Percentiles rank a stretch among this genome's conserved stretches.
These are phyloP conservation scores for Rutstroemia sp. DNA, from an alignment of 2,329 filamentous ascomycete species.

Conservation along the genomic window DNA sequence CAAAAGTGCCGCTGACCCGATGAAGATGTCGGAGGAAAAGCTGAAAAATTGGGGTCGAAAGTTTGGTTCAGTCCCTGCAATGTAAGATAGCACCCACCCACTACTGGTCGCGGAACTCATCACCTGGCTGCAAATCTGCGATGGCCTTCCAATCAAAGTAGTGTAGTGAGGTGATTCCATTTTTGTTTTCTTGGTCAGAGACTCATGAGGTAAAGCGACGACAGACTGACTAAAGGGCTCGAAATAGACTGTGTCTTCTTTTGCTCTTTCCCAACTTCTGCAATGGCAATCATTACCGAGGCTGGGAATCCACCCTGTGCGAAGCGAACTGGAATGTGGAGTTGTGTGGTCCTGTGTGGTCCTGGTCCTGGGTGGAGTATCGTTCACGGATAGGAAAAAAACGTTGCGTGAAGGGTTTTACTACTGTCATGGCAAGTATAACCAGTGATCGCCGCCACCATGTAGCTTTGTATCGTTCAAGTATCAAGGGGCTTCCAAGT, in stretches of 20 bases:
- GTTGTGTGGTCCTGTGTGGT: not conserved
- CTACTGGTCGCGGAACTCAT: slow-evolving; percentile 6
- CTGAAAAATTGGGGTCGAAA: not conserved
- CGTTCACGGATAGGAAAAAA: not conserved
- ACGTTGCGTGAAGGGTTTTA: not conserved
- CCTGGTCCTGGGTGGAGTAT: not conserved
- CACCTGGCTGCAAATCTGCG: not conserved
- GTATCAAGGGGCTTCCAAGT: not conserved
- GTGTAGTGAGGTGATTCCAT: not conserved
- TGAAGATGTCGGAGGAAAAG: not conserved
- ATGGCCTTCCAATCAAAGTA: not conserved
- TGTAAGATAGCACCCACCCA: not conserved
- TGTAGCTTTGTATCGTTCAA: not conserved
- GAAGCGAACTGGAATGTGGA: not conserved
- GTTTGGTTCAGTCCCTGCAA: slow-evolving; percentile 1
- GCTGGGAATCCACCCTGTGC: not conserved
- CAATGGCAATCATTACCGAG: not conserved
- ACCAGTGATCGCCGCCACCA: slow-evolving; percentile 3
- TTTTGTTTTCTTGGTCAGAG: not conserved
- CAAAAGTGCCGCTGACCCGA: slow-evolving; percentile 6
- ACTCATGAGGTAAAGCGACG: not conserved
- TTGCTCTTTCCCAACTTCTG: not conserved
- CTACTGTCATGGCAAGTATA: not conserved
- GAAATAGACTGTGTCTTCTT: not conserved
- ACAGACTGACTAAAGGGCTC: not conserved